Percentiles rank a stretch among this genome's conserved stretches.
Conservation (phyloP, 116 monocot genomes). For the Phalaenopsis hybrid region DNA sequence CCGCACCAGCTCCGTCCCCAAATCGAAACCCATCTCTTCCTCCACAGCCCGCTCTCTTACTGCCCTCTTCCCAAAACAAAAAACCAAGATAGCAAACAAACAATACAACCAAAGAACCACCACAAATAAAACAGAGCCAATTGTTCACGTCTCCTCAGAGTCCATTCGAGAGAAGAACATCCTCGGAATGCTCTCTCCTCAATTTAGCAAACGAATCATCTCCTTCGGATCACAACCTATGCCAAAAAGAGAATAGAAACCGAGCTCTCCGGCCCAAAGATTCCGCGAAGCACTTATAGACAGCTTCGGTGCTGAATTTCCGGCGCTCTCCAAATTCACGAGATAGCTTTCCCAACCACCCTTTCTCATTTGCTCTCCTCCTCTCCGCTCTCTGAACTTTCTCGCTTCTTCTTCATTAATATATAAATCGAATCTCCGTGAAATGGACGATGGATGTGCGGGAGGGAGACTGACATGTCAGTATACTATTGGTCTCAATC, state of each 20-base stretch:
- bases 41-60: not conserved
- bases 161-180: conserved; percentile 3
- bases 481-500: not conserved
- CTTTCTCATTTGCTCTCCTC: not conserved
- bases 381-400: not conserved
- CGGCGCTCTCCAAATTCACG: not conserved
- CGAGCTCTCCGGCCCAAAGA: not conserved
- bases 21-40: conserved; percentile 13
- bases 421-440: not conserved
- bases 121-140: conserved; percentile 2
- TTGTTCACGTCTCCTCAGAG: conserved; percentile 10
- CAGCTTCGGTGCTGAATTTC: not conserved
- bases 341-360: too few species aligned
- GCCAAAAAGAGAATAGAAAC: not conserved
- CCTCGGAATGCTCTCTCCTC: not conserved
- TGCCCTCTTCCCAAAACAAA: not conserved
- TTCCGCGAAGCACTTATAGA: not conserved
- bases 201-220: not conserved
- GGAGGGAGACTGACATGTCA: not conserved
- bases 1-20: conserved; percentile 16
- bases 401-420: not conserved
- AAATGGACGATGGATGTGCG: not conserved
- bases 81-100: conserved; percentile 1
- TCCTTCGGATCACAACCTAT: conserved; percentile 1
- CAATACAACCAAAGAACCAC: not conserved